Base-by-base conservation (phyloP, 345 rosid species). In the Cardamine resedifolia region DNA sequence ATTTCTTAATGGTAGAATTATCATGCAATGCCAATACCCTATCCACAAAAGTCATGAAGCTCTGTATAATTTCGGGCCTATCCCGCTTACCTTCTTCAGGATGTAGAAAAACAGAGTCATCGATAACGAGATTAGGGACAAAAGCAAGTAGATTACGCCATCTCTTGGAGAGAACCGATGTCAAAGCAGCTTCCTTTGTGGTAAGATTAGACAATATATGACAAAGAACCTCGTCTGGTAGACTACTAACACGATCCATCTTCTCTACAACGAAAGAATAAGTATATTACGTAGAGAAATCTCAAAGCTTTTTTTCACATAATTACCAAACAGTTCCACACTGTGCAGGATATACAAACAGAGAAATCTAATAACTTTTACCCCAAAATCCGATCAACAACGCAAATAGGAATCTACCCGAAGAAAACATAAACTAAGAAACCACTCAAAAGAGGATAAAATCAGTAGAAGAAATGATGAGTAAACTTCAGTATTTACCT, bases 11-110 rank as follows among this genome's bases (percentile, higher is more conserved):
- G 5, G 53, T 19, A 55, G 31, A 55, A 14, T 68, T 20, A 5
- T 28, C 43, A 19, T 68, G 63, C 52, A 7, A 6, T 7, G 62
- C 72, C 2, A 68, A 7, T 2, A 68, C 41, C 0, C 63, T 12
- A 18, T 67, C 72, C 41, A 67, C 62, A 15, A 67, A 67, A 11
- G 10, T 6, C 11, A 67, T 24, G 26, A 67, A 67, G 38, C 52
- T 41, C 20, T 68, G 64, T 3, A 23, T 10, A 26, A 66, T 52
- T 2, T 11, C 50, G 7, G 19, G 24, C 19, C 51, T 66, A 16
- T 52, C 18, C 10, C 27, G 14, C 19, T 66, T 66, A 53, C 49
- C 71, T 3, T 52, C 38, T 66, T 24, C 50, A 0, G 61, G 71
- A 26, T 66, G 50, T 0, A 66, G 33, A 19, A 66, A 66, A 18